These are phyloP conservation scores for Neofusicoccum ribis DNA, from an alignment of 2,329 filamentous ascomycete species.

Conservation along the genomic window DNA sequence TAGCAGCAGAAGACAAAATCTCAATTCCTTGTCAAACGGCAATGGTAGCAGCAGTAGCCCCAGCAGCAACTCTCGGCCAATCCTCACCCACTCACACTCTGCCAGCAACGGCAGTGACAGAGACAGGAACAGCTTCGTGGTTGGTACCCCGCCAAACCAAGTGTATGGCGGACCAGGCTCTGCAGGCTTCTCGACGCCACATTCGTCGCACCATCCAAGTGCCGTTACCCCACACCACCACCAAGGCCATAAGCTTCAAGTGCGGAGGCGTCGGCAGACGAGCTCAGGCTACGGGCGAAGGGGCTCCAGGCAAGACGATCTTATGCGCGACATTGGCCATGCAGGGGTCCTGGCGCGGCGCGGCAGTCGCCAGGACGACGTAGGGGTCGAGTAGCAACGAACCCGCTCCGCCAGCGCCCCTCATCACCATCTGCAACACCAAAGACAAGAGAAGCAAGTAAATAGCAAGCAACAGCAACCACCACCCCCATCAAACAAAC, in stretches of 20 bases:
- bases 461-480: constrained; percentile 1
- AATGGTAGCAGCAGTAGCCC: background rate
- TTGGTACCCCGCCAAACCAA: constrained; percentile 17
- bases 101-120: background rate
- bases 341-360: background rate
- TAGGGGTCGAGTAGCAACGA: constrained; percentile 11
- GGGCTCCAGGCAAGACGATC: constrained; percentile 8
- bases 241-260: constrained; percentile 7
- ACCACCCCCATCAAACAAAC: constrained; percentile 10
- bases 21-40: background rate
- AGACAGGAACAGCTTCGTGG: background rate
- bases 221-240: constrained; percentile 2
- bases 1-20: constrained; percentile 4
- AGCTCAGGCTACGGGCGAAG: constrained; percentile 16
- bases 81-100: background rate
- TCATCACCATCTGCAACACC: constrained; percentile 4
- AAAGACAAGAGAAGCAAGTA: background rate
- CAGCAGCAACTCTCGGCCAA: background rate
- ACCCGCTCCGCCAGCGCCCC: background rate
- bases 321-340: constrained; percentile 13
- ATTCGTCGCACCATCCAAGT: constrained; percentile 2
- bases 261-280: constrained; percentile 21
- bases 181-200: background rate
- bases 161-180: background rate
- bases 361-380: constrained; percentile 10